Conservation (phyloP, 2,329 filamentous ascomycete species). For the Thielaviopsis euricoi region DNA sequence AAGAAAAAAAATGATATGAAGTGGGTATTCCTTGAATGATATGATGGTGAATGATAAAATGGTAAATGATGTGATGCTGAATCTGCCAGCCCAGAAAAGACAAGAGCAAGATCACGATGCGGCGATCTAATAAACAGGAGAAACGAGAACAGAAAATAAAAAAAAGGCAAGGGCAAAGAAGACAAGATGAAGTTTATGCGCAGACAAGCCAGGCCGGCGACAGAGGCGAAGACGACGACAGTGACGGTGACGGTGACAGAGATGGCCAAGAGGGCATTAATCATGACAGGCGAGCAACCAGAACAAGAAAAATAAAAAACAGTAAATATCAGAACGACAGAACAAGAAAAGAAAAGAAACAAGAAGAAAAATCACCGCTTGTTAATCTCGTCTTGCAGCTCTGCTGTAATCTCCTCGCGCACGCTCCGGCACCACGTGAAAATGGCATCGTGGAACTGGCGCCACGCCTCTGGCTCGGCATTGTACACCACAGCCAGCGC, state of each 20-base stretch:
- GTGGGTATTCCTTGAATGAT: background rate
- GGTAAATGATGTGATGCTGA: no score
- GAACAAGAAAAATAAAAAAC: background rate
- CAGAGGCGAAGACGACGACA: background rate
- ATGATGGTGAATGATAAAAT: no score
- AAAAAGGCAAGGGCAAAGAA: no score
- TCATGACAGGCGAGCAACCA: constrained; percentile 1
- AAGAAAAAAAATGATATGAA: constrained; percentile 1
- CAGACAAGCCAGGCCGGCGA: no score
- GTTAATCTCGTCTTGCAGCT: constrained; percentile 25
- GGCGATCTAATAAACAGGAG: background rate
- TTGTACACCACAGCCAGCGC: constrained; percentile 75
- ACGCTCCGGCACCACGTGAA: constrained; percentile 71
- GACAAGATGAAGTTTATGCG: no score
- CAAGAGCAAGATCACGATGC: background rate
- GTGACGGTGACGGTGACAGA: background rate
- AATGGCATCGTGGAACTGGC: constrained; percentile 67
- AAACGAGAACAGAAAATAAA: no score
- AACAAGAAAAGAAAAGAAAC: background rate
- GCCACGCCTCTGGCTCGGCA: constrained; percentile 53
- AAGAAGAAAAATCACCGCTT: background rate
- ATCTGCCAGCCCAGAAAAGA: no score
- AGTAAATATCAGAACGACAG: background rate
- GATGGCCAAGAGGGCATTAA: constrained; percentile 1
- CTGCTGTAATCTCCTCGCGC: constrained; percentile 64